phyloP scores from a whole-genome alignment of 139 green algal species.

The Chloropicon primus region DNA sequence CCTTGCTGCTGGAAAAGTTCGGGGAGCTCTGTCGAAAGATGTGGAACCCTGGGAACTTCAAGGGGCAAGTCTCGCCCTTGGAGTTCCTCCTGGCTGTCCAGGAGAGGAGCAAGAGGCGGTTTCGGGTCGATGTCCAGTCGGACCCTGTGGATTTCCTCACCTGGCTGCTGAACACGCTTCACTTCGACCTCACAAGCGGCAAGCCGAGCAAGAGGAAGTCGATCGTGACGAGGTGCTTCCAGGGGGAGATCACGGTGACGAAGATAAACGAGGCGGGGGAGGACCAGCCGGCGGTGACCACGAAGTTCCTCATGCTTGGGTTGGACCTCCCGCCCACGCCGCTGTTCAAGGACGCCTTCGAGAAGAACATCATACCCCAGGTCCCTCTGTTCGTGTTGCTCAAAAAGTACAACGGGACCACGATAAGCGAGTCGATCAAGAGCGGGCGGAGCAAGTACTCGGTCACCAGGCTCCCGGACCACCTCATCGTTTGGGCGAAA shows the following conservation, averaged over 20 bases:
- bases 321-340: constrained; percentile 85
- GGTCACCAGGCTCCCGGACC: constrained; percentile 59
- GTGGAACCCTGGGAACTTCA: constrained; percentile 93
- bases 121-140: constrained; percentile 63
- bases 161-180: constrained; percentile 89
- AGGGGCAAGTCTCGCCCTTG: constrained; percentile 73
- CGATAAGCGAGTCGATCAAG: constrained; percentile 59
- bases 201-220: constrained; percentile 52
- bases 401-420: constrained; percentile 80
- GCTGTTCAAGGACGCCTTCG: constrained; percentile 91
- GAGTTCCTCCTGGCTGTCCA: constrained; percentile 95
- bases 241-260: constrained; percentile 79
- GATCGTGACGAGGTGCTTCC: constrained; percentile 85
- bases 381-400: constrained; percentile 63
- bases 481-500: constrained; percentile 9
- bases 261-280: constrained; percentile 46
- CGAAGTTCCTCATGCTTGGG: constrained; percentile 74
- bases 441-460: constrained; percentile 55
- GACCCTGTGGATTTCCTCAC: constrained; percentile 68
- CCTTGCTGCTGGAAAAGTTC: constrained; percentile 63
- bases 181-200: constrained; percentile 67
- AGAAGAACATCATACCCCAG: constrained; percentile 98
- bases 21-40: constrained; percentile 88
- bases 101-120: constrained; percentile 59
- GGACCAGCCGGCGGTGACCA: not conserved